These are phyloP conservation scores for Acrocalymma vagum DNA, from an alignment of 2,329 filamentous ascomycete genomes.

Conservation along the genomic window DNA sequence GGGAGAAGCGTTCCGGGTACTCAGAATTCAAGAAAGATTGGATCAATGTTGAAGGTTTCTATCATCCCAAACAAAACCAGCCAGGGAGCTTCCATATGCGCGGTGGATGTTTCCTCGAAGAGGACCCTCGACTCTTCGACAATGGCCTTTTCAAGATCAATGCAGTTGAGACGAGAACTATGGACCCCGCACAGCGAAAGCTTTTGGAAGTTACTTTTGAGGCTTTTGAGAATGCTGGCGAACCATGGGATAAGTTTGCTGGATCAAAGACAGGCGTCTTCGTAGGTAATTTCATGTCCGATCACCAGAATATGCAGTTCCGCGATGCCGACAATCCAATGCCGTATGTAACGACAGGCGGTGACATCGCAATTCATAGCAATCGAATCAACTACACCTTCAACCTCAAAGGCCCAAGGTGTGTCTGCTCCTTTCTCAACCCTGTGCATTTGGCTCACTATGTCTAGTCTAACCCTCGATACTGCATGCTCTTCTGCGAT, in stretches of 20 bases:
- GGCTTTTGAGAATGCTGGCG: constrained; percentile 50
- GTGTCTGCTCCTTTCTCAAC: not conserved
- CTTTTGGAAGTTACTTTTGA: constrained; percentile 42
- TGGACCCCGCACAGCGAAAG: constrained; percentile 40
- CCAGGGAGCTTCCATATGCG: constrained; percentile 33
- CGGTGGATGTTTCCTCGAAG: constrained; percentile 36
- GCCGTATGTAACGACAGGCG: constrained; percentile 23
- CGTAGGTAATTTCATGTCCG: constrained; percentile 26
- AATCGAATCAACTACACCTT: constrained; percentile 40
- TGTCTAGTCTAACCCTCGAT: constrained; percentile 26
- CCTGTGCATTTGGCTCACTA: not conserved
- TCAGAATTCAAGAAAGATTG: constrained; percentile 34
- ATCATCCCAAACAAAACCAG: constrained; percentile 25
- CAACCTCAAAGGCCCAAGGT: constrained; percentile 35
- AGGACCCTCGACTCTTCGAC: constrained; percentile 48
- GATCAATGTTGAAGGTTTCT: constrained; percentile 44
- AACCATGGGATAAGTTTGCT: constrained; percentile 29
- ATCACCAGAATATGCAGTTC: constrained; percentile 20
- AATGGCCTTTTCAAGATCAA: constrained; percentile 39
- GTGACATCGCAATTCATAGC: constrained; percentile 19
- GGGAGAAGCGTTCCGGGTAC: constrained; percentile 33
- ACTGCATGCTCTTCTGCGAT: constrained; percentile 35
- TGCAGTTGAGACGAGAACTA: constrained; percentile 20
- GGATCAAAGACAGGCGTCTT: constrained; percentile 31
- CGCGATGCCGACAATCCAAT: constrained; percentile 23